phyloP scores from a whole-genome alignment of 768 basidiomycete species.

The Kondoa malvinella region DNA sequence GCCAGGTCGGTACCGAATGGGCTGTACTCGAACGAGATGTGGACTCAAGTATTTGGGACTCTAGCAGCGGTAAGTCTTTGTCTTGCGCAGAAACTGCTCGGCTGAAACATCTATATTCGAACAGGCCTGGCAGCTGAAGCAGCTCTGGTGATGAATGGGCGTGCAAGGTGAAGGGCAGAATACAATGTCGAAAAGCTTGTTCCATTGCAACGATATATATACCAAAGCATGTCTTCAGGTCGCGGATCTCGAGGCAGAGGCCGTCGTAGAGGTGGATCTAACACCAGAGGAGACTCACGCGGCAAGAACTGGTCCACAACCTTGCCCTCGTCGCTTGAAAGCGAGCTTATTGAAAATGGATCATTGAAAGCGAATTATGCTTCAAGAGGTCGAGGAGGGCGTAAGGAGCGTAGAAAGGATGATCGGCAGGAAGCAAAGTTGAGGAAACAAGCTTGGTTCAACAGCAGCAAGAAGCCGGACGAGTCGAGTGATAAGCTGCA shows the following conservation, averaged over 20 bases:
- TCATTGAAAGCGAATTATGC: not conserved
- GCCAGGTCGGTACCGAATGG: not conserved
- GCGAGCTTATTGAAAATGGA: not conserved
- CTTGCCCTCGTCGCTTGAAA: not conserved
- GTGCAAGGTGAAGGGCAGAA: not conserved
- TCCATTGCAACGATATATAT: not conserved
- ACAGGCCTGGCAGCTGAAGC: not conserved
- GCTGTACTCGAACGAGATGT: not conserved
- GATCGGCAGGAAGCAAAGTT: conserved; percentile 15
- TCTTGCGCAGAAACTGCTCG: not conserved
- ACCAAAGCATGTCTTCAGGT: not conserved
- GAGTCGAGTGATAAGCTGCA: not conserved
- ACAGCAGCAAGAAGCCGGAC: not conserved
- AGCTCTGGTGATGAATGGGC: not conserved
- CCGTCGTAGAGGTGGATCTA: not conserved
- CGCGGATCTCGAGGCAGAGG: not conserved
- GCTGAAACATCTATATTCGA: not conserved
- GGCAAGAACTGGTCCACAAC: not conserved
- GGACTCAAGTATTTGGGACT: not conserved
- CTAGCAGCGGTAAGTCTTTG: not conserved
- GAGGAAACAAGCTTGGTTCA: conserved; percentile 6
- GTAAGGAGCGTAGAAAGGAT: conserved; percentile 21
- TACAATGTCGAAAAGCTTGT: not conserved
- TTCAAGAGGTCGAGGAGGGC: not conserved
- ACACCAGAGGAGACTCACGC: not conserved